A percentile compares a stretch with the other conserved stretches of the same genome.
Conservation (phyloP, 1,284 basidiomycete genomes). For the Golubevia pallescens region DNA sequence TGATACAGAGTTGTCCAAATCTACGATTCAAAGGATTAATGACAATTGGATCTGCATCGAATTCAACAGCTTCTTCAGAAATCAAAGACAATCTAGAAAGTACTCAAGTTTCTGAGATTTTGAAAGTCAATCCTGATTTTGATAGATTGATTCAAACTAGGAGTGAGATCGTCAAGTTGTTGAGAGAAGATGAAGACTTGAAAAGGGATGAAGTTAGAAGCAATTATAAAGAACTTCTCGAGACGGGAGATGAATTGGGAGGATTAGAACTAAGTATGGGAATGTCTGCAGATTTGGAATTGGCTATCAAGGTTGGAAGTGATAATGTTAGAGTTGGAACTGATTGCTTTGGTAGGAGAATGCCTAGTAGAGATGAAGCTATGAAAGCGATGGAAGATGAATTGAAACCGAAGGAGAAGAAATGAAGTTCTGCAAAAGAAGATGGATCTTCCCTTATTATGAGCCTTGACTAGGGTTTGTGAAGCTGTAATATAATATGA, state of each 20-base stretch:
- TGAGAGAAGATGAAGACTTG: not conserved
- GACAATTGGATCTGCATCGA: conserved; percentile 47
- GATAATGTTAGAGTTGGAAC: conserved; percentile 58
- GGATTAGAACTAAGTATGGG: conserved; percentile 62
- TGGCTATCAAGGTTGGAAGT: conserved; percentile 50
- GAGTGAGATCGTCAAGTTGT: conserved; percentile 22
- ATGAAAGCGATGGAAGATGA: conserved; percentile 50
- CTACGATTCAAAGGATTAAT: conserved; percentile 52
- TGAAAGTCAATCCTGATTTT: conserved; percentile 54
- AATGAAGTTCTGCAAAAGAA: not conserved
- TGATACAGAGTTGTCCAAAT: conserved; percentile 46
- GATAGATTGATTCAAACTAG: conserved; percentile 35
- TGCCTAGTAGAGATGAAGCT: conserved; percentile 39
- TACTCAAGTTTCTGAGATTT: conserved; percentile 26
- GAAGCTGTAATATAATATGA: too few species aligned
- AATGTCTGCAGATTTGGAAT: conserved; percentile 57
- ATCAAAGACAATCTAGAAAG: conserved; percentile 5
- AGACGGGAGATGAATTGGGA: conserved; percentile 15
- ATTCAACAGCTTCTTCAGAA: too few species aligned
- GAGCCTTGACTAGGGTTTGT: too few species aligned
- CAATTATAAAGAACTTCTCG: not conserved
- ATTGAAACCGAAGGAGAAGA: conserved; percentile 9
- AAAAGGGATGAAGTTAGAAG: not conserved
- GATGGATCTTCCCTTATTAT: too few species aligned
- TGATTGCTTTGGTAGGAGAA: conserved; percentile 54